A percentile compares a stretch with the other conserved stretches of the same genome.
Conservation (phyloP, 202 grass and related monocot species). For the Bolboschoenoplectus hybrid region DNA sequence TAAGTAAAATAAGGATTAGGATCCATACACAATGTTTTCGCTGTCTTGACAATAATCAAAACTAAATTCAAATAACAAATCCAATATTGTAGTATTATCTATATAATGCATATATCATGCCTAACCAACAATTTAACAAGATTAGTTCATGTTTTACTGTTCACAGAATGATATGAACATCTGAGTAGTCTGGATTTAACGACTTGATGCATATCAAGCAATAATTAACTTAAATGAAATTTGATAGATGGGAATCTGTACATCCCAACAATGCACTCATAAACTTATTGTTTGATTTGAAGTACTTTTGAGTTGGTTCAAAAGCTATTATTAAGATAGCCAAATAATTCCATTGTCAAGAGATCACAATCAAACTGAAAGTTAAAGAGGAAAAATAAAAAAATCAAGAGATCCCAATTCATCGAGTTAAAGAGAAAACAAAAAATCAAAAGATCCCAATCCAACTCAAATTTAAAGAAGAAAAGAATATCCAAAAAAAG, state of each 20-base stretch:
- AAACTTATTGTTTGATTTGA: slow-evolving; percentile 1
- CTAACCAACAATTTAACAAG: not conserved
- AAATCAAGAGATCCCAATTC: too few species aligned
- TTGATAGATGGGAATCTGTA: not conserved
- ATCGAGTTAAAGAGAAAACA: too few species aligned
- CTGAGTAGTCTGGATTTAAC: not conserved
- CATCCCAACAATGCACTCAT: not conserved
- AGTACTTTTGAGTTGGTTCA: not conserved
- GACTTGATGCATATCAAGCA: not conserved
- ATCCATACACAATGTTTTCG: slow-evolving; percentile 27
- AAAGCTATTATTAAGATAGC: not conserved
- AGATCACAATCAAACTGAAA: not conserved
- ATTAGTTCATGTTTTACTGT: slow-evolving; percentile 9
- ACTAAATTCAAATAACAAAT: not conserved
- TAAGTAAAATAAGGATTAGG: not conserved
- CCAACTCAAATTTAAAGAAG: not conserved
- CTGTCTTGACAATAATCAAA: slow-evolving; percentile 11
- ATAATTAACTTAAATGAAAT: not conserved
- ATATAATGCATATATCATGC: slow-evolving; percentile 19
- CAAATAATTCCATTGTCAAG: slow-evolving; percentile 22
- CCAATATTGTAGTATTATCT: slow-evolving; percentile 8
- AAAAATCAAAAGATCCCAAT: not conserved
- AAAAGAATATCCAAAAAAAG: not conserved
- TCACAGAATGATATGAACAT: not conserved
- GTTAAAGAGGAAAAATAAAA: not conserved